These are phyloP conservation scores for Paralagenidium karlingii DNA, from an alignment of 352 stramenopile genomes.

Conservation along the genomic window DNA sequence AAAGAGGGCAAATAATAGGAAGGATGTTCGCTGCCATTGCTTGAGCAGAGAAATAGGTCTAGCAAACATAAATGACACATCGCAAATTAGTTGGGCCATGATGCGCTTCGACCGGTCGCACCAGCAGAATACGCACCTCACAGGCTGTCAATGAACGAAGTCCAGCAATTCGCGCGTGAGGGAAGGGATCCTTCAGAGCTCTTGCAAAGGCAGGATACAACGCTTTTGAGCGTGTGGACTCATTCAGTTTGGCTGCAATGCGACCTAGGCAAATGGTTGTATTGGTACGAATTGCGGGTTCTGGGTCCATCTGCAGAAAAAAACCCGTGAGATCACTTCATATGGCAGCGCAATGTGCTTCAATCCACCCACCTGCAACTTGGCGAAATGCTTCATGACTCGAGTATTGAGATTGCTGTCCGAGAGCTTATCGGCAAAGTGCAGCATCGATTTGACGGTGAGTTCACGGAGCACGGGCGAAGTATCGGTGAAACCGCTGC, in stretches of 20 bases:
- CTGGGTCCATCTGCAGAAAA: conserved; percentile 50
- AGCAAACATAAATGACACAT: background rate
- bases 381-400: conserved; percentile 88
- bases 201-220: conserved; percentile 80
- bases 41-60: conserved; percentile 71
- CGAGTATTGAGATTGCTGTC: conserved; percentile 86
- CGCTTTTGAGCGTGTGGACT: conserved; percentile 77
- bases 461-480: conserved; percentile 81
- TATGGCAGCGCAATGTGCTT: background rate
- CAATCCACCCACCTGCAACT: conserved; percentile 52
- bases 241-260: conserved; percentile 78
- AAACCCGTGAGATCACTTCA: background rate
- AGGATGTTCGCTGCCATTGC: conserved; percentile 57
- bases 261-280: conserved; percentile 88
- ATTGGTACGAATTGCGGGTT: conserved; percentile 88
- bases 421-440: conserved; percentile 84
- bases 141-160: conserved; percentile 70
- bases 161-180: conserved; percentile 76
- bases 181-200: conserved; percentile 79
- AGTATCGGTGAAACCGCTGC: conserved; percentile 84
- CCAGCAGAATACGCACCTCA: conserved; percentile 28
- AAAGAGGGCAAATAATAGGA: conserved; percentile 54
- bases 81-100: background rate
- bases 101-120: conserved; percentile 1
- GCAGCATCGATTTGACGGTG: conserved; percentile 87